Percentiles rank a stretch among this genome's conserved stretches.
Evolutionary conservation across 495 filamentous ascomycete genomes (phyloP).

Genomic region (Bacidia rubella): DNA sequence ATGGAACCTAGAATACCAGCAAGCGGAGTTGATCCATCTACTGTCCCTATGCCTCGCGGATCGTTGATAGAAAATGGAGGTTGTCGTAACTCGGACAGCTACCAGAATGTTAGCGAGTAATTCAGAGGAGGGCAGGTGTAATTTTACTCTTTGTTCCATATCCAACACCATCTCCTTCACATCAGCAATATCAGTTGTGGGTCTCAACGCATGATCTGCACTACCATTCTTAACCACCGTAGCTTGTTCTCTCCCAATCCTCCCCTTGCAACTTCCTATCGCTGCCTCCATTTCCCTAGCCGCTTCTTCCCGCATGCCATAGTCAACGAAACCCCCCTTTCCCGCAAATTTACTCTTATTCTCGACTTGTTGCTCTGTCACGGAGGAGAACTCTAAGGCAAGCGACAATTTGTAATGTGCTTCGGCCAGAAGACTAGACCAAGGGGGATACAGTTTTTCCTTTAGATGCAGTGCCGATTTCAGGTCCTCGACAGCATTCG

Average conservation of each 20-base stretch:
- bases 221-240: not conserved
- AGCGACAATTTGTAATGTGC: slow-evolving; percentile 92
- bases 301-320: slow-evolving; percentile 60
- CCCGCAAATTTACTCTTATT: slow-evolving; percentile 22
- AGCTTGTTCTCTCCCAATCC: slow-evolving; percentile 59
- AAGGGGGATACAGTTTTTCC: slow-evolving; percentile 56
- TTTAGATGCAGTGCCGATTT: slow-evolving; percentile 63
- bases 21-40: slow-evolving; percentile 36
- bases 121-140: not conserved
- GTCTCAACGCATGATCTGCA: not conserved
- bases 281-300: slow-evolving; percentile 66
- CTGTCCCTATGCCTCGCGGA: slow-evolving; percentile 29
- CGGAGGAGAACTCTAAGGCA: slow-evolving; percentile 81
- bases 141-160: slow-evolving; percentile 67
- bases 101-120: not conserved
- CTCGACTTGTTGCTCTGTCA: slow-evolving; percentile 47
- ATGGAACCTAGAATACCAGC: slow-evolving; percentile 61
- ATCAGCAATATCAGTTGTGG: slow-evolving; percentile 54
- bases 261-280: slow-evolving; percentile 61
- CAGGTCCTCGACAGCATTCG: slow-evolving; percentile 66
- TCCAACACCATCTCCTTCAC: slow-evolving; percentile 77
- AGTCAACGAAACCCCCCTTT: slow-evolving; percentile 39
- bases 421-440: slow-evolving; percentile 77
- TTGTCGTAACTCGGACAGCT: slow-evolving; percentile 65
- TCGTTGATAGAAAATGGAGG: slow-evolving; percentile 52